Evolutionary conservation across 805 yeast genomes (phyloP).

Genomic region (Kluyveromyces lactis): DNA sequence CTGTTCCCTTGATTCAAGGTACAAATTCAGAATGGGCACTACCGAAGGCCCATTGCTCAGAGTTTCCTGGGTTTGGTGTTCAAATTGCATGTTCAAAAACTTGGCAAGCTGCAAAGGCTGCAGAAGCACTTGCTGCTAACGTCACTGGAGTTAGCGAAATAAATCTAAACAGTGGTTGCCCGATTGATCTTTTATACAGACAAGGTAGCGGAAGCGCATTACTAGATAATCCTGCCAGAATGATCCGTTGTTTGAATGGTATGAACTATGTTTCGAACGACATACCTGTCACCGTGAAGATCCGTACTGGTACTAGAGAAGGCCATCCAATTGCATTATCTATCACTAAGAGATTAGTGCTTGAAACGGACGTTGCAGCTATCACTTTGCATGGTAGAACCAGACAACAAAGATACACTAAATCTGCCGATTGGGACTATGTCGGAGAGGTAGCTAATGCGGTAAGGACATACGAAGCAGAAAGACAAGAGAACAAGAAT

Average conservation of each 20-base stretch:
- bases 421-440: constrained; percentile 89
- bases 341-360: constrained; percentile 60
- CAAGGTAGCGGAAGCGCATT: constrained; percentile 96
- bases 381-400: constrained; percentile 95
- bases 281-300: constrained; percentile 82
- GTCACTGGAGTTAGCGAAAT: constrained; percentile 63
- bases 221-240: constrained; percentile 78
- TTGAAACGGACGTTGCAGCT: constrained; percentile 79
- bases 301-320: constrained; percentile 87
- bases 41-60: constrained; percentile 77
- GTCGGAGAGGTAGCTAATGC: constrained; percentile 63
- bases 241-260: constrained; percentile 70
- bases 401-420: constrained; percentile 89
- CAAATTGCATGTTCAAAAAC: constrained; percentile 88
- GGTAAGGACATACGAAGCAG: constrained; percentile 49
- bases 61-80: constrained; percentile 83
- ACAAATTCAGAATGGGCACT: constrained; percentile 96
- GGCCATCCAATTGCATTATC: constrained; percentile 79
- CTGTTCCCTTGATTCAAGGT: constrained; percentile 81
- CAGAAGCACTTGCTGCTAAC: constrained; percentile 46
- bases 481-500: constrained; percentile 51
- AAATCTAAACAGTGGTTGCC: constrained; percentile 94
- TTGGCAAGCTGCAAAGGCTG: constrained; percentile 89
- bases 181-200: constrained; percentile 87
- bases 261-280: constrained; percentile 90